These are phyloP conservation scores for Stemphylium lycopersici DNA, from an alignment of 2,329 filamentous ascomycete genomes.

Conservation along the genomic window DNA sequence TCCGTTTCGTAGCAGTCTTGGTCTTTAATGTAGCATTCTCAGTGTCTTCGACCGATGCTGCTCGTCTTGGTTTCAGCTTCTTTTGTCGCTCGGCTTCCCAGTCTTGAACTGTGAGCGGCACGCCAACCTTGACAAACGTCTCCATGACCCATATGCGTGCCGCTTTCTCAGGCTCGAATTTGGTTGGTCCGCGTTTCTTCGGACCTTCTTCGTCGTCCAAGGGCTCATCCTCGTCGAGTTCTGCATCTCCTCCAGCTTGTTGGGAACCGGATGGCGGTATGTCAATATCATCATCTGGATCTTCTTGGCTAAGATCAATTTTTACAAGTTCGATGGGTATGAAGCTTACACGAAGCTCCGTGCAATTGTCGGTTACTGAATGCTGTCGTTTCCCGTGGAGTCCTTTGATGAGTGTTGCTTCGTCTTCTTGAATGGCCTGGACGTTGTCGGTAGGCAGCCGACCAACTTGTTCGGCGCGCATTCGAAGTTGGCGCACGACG, in stretches of 20 bases:
- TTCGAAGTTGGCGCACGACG: slow-evolving; percentile 64
- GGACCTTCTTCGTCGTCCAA: slow-evolving; percentile 47
- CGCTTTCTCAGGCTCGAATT: slow-evolving; percentile 69
- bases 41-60: slow-evolving; percentile 28
- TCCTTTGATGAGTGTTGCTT: slow-evolving; percentile 64
- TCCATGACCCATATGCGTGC: slow-evolving; percentile 74
- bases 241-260: slow-evolving; percentile 23
- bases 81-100: slow-evolving; percentile 60
- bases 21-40: slow-evolving; percentile 26
- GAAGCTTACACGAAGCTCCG: slow-evolving; percentile 80
- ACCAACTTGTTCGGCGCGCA: slow-evolving; percentile 39
- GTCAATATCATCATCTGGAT: slow-evolving; percentile 70
- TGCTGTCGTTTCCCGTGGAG: slow-evolving; percentile 74
- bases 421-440: slow-evolving; percentile 53
- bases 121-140: slow-evolving; percentile 66
- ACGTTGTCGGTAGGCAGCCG: slow-evolving; percentile 34
- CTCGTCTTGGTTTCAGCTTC: slow-evolving; percentile 30
- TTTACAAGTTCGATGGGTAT: slow-evolving; percentile 77
- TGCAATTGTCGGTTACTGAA: slow-evolving; percentile 73
- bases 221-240: slow-evolving; percentile 44
- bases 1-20: slow-evolving; percentile 27
- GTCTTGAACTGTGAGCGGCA: slow-evolving; percentile 68
- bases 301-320: slow-evolving; percentile 75
- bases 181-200: slow-evolving; percentile 52
- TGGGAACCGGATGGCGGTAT: slow-evolving; percentile 21